Base-by-base conservation (phyloP, 805 yeast genomes). In the Teunomyces panamensis region DNA sequence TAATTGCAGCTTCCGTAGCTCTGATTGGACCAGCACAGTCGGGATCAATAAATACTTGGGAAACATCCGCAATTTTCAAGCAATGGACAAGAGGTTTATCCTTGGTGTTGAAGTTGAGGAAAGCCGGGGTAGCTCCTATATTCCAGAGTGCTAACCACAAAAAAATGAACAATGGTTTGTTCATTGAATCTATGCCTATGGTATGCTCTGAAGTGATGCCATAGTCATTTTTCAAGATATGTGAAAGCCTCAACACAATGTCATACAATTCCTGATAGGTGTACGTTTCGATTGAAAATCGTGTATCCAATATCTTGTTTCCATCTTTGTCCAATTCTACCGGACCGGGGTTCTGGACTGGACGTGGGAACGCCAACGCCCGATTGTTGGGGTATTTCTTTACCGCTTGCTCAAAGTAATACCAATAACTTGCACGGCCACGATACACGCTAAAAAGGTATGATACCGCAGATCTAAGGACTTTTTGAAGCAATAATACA, bases 91-190 rank as follows among this genome's bases (percentile, higher is more conserved):
- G 74, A 1, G 96, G 86, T 44, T 77, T 75, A 24, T 89, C 90
- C 45, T 77, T 73, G 43, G 85, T 75, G 64, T 90, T 91, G 69
- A 83, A 88, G 68, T 91, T 91, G 58, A 92, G 69, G 56, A 92
- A 86, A 0, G 96, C 90, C 0, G 97, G 97, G 7, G 77, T 65
- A 0, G 96, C 96, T 37, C 97, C 97, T 46, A 91, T 74, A 58
- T 89, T 87, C 97, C 97, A 91, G 42, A 87, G 67, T 0, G 96
- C 87, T 46, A 87, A 75, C 96, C 96, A 88, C 35, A 87, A 62
- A 46, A 90, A 75, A 11, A 91, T 67, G 57, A 87, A 88, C 52
- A 89, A 70, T 2, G 96, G 96, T 61, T 86, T 89, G 66, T 91
- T 91, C 59, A 87, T 85, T 60, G 81, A 85, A 58, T 84, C 85